Evolutionary conservation across 768 basidiomycete genomes (phyloP), one percentile per base, ranked within the genome.

Genomic region (Leucogyrophana mollusca): DNA sequence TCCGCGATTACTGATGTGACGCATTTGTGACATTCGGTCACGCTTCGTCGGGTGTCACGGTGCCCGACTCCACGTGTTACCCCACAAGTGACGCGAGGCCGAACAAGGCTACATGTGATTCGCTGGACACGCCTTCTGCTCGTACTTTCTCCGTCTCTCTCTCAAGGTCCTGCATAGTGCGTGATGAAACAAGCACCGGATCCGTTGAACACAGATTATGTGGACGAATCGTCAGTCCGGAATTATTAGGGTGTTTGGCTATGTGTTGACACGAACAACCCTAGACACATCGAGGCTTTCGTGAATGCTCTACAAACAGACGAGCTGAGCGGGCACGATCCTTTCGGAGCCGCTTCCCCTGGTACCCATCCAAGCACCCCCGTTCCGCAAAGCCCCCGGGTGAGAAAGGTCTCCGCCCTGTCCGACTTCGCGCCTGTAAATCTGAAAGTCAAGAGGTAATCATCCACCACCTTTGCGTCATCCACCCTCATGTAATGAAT

Each of bases 371-470:
- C 62, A 9, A 58, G 60, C 4, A 55, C 60, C 18, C 59, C 53
- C 34, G 32, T 53, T 1, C 54, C 50, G 17, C 53, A 58, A 57
- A 68, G 70, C 30, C 67, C 67, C 5, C 82, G 88, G 14, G 77
- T 90, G 18, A 77, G 81, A 59, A 93, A 90, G 67, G 82, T 94
- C 5, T 83, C 87, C 41, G 90, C 90, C 1, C 68, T 91, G 40
- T 87, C 84, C 2, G 92, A 94, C 61, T 93, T 91, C 55, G 90
- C 94, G 4, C 96, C 95, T 0, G 82, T 97, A 20, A 90, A 96
- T 61, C 67, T 91, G 54, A 85, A 75, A 59, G 84, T 97, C 16
- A 85, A 80, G 62, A 82, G 78, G 90, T 90, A 54, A 27, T 33
- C 27, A 20, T 30, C 18, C 33, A 38, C 18, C 49, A 34, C 9